A percentile compares a stretch with the other conserved stretches of the same genome.
Conservation (phyloP, 495 filamentous ascomycete genomes). For the Copromyces sp. region DNA sequence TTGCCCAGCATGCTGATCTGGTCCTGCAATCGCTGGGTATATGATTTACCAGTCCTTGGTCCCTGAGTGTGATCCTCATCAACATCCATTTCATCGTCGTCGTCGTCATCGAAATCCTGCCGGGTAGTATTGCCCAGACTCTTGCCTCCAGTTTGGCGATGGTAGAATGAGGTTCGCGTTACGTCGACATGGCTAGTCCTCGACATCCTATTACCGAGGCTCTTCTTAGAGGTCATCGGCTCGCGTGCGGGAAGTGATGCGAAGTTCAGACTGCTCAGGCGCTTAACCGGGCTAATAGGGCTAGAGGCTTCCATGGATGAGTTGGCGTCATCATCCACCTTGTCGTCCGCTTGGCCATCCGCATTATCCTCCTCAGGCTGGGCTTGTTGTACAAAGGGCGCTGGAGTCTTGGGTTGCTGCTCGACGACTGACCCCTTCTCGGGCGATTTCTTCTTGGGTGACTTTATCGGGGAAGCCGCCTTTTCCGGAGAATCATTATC, state of each 20-base stretch:
- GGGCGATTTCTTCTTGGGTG: neutral
- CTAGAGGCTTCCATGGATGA: slow-evolving; percentile 42
- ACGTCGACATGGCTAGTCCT: slow-evolving; percentile 73
- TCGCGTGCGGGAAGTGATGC: slow-evolving; percentile 85
- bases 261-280: slow-evolving; percentile 91
- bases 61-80: slow-evolving; percentile 41
- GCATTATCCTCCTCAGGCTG: slow-evolving; percentile 3
- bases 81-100: slow-evolving; percentile 47
- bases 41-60: slow-evolving; percentile 52
- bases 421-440: neutral
- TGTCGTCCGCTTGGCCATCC: slow-evolving; percentile 34
- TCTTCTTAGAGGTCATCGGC: slow-evolving; percentile 71
- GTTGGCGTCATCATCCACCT: slow-evolving; percentile 34
- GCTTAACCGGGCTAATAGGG: slow-evolving; percentile 44
- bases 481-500: slow-evolving; percentile 1
- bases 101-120: slow-evolving; percentile 32
- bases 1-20: slow-evolving; percentile 90
- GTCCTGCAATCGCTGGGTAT: slow-evolving; percentile 83
- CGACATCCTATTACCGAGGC: slow-evolving; percentile 54
- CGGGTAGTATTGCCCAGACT: slow-evolving; percentile 35
- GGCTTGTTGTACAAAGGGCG: slow-evolving; percentile 4
- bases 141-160: slow-evolving; percentile 53
- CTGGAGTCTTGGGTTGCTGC: neutral
- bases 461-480: neutral
- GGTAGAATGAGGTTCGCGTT: slow-evolving; percentile 52